Evolutionary conservation across 345 rosid species (phyloP).

Genomic region (Salix viminalis): DNA sequence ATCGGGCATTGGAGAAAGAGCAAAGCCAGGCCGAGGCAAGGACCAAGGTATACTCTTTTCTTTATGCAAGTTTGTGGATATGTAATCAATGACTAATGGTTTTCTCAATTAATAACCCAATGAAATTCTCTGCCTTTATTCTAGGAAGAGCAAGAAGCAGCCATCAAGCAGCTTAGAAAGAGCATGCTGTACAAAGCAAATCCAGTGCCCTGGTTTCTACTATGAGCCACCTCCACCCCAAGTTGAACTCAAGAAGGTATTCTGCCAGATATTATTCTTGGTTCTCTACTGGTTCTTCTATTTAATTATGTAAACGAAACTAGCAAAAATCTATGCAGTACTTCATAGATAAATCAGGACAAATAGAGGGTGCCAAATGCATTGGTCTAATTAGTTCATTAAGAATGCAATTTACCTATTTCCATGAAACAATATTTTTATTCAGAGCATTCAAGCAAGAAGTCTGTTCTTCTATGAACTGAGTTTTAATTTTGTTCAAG

Average conservation of each 20-base stretch:
- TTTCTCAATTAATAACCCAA: background rate
- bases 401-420: background rate
- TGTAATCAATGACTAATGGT: background rate
- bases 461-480: background rate
- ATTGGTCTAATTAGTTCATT: background rate
- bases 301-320: background rate
- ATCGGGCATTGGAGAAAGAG: constrained; percentile 76
- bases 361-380: background rate
- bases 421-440: background rate
- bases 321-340: background rate
- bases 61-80: background rate
- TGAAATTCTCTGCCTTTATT: constrained; percentile 2
- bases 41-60: constrained; percentile 48
- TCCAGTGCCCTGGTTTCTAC: constrained; percentile 94
- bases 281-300: background rate
- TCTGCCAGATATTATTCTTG: background rate
- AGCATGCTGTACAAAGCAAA: constrained; percentile 75
- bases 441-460: background rate
- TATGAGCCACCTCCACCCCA: constrained; percentile 85
- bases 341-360: background rate
- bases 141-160: constrained; percentile 98
- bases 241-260: constrained; percentile 83
- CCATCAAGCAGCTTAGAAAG: constrained; percentile 82
- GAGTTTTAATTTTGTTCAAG: background rate
- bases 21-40: constrained; percentile 66